A percentile compares a stretch with the other conserved stretches of the same genome.
These are phyloP conservation scores for Brassica incana DNA, from an alignment of 345 rosid species.

Conservation along the genomic window DNA sequence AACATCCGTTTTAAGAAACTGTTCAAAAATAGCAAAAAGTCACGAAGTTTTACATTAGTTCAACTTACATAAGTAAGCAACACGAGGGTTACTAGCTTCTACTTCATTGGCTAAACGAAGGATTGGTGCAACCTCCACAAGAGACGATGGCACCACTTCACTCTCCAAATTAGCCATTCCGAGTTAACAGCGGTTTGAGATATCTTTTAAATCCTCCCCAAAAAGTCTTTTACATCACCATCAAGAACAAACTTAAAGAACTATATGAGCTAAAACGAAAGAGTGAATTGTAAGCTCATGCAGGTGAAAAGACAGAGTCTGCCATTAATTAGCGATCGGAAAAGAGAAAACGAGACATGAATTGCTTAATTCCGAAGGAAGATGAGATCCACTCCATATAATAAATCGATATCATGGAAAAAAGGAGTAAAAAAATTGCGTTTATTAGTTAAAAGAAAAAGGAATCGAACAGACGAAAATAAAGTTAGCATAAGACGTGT, in stretches of 20 bases:
- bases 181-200: slow-evolving; percentile 49
- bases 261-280: background rate
- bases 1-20: too few species aligned
- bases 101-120: slow-evolving; percentile 68
- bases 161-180: slow-evolving; percentile 56
- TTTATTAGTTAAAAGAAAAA: slow-evolving; percentile 5
- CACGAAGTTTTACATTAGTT: background rate
- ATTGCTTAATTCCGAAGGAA: slow-evolving; percentile 24
- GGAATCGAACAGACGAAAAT: background rate
- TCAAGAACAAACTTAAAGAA: slow-evolving; percentile 9
- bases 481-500: slow-evolving; percentile 16
- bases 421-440: slow-evolving; percentile 5
- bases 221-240: background rate
- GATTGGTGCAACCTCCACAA: slow-evolving; percentile 57
- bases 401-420: slow-evolving; percentile 17
- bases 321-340: background rate
- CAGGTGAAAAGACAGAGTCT: background rate
- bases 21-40: too few species aligned
- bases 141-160: slow-evolving; percentile 62
- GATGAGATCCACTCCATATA: slow-evolving; percentile 4
- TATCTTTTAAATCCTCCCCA: slow-evolving; percentile 36
- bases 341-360: background rate
- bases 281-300: slow-evolving; percentile 3
- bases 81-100: slow-evolving; percentile 53
- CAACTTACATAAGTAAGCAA: slow-evolving; percentile 62